Base-by-base conservation (phyloP, 2,329 filamentous ascomycete species). In the Sclerotiophoma versabilis region DNA sequence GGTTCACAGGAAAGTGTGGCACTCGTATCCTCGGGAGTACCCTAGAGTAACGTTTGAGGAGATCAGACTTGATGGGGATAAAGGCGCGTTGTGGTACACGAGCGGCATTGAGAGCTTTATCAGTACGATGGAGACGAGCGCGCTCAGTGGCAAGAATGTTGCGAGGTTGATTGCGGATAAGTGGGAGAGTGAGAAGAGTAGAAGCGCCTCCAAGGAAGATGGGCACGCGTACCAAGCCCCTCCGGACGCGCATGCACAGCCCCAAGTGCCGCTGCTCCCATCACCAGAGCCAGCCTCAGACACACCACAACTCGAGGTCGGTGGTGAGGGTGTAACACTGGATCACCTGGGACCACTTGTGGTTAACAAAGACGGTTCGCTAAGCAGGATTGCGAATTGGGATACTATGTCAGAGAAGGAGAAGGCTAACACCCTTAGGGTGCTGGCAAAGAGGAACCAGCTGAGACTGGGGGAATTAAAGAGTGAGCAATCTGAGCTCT, bases 71-170 rank as follows among this genome's bases (percentile, higher is more conserved):
- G 52, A 50, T 5, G 46, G 36, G 14, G 42, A 39, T 2, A 37
- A 37, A 4, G 52, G 52, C 11, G 84, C 85, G 0, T 67, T 93
- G 12, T 95, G 83, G 82, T 87, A 88, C 64, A 87, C 84, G 5
- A 79, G 80, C 46, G 83, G 83, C 0, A 96, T 98, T 36, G 93
- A 98, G 77, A 89, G 89, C 63, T 97, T 99, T 72, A 96, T 98
- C 63, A 95, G 90, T 9, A 96, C 92, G 0, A 98, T 99, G 95
- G 95, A 99, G 80, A 97, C 95, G 6, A 96, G 88, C 72, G 90
- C 91, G 1, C 76, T 98, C 63, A 95, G 95, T 86, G 95, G 95
- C 0, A 91, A 84, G 83, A 95, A 95, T 69, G 87, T 95, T 17
- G 91, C 91, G 8, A 82, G 81, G 59, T 76, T 95, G 48, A 80